Evolutionary conservation across 495 filamentous ascomycete genomes (phyloP).

Genomic region (Aspergillus incahuasiensis): DNA sequence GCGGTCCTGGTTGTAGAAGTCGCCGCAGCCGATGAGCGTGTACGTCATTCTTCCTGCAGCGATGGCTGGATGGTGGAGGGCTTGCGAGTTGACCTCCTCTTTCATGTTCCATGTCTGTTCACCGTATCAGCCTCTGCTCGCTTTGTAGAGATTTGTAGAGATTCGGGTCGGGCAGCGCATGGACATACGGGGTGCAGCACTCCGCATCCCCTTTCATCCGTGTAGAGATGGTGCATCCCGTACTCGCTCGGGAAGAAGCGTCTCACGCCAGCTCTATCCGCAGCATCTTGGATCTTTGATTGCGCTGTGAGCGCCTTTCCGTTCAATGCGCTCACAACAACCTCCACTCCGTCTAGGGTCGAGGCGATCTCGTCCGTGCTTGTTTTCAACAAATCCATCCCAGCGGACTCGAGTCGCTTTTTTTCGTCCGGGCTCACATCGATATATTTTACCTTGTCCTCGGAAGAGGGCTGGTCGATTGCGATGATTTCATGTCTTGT

Average conservation of each 20-base stretch:
- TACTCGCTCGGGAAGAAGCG: slow-evolving; percentile 12
- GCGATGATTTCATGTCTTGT: not conserved
- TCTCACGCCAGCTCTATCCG: slow-evolving; percentile 6
- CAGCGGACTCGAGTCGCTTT: not conserved
- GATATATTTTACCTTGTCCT: not conserved
- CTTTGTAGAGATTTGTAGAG: not conserved
- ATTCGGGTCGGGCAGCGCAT: too few species aligned
- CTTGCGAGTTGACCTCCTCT: not conserved
- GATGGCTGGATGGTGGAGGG: slow-evolving; percentile 9
- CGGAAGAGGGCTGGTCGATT: slow-evolving; percentile 1
- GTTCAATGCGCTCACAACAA: slow-evolving; percentile 3
- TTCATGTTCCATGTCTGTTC: not conserved
- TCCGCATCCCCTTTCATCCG: not conserved
- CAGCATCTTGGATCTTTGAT: slow-evolving; percentile 5
- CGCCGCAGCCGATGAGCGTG: slow-evolving; percentile 19
- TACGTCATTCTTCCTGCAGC: slow-evolving; percentile 10
- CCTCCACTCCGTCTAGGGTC: not conserved
- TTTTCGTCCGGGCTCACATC: not conserved
- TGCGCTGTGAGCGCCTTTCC: not conserved
- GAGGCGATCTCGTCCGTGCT: not conserved
- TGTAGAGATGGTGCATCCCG: slow-evolving; percentile 3
- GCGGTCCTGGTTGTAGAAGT: slow-evolving; percentile 13
- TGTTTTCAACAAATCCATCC: not conserved
- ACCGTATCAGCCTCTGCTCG: not conserved
- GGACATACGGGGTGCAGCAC: not conserved